These are phyloP conservation scores for Strobilomyces echinocephalus DNA, from an alignment of 768 basidiomycete genomes.

Conservation along the genomic window DNA sequence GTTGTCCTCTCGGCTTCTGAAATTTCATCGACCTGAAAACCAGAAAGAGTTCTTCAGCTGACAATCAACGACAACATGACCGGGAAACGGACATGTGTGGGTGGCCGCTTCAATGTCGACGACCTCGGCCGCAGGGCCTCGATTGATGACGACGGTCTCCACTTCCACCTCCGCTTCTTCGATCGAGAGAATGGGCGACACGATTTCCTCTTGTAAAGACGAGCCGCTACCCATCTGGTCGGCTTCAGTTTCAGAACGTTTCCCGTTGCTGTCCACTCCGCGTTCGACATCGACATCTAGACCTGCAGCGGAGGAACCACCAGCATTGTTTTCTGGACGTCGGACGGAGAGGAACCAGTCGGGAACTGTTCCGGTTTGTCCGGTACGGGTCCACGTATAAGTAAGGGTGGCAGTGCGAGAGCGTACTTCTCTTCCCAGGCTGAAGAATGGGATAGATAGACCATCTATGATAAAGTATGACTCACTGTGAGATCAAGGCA, in stretches of 20 bases:
- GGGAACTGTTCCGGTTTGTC: conserved; percentile 20
- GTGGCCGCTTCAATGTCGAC: not conserved
- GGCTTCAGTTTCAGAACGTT: not conserved
- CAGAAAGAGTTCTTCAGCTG: conserved; percentile 16
- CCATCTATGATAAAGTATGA: conserved; percentile 43
- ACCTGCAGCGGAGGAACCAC: not conserved
- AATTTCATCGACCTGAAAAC: conserved; percentile 9
- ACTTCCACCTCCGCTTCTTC: not conserved
- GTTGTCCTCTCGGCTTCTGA: not conserved
- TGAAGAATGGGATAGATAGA: conserved; percentile 66
- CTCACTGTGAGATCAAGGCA: not conserved
- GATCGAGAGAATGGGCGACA: not conserved
- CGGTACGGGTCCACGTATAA: conserved; percentile 38
- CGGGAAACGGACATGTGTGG: conserved; percentile 20
- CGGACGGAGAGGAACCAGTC: conserved; percentile 44
- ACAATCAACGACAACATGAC: not conserved
- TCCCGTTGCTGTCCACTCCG: conserved; percentile 7
- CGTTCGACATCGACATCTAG: conserved; percentile 18
- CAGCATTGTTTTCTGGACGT: conserved; percentile 13
- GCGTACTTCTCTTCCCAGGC: conserved; percentile 42
- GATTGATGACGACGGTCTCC: not conserved
- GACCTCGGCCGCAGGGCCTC: not conserved
- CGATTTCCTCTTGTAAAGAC: not conserved
- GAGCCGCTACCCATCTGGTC: not conserved
- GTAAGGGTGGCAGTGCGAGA: conserved; percentile 46